A percentile compares a stretch with the other conserved stretches of the same genome.
These are phyloP conservation scores for Musa itinerans DNA, from an alignment of 176 grass and related monocot genomes.

Conservation along the genomic window DNA sequence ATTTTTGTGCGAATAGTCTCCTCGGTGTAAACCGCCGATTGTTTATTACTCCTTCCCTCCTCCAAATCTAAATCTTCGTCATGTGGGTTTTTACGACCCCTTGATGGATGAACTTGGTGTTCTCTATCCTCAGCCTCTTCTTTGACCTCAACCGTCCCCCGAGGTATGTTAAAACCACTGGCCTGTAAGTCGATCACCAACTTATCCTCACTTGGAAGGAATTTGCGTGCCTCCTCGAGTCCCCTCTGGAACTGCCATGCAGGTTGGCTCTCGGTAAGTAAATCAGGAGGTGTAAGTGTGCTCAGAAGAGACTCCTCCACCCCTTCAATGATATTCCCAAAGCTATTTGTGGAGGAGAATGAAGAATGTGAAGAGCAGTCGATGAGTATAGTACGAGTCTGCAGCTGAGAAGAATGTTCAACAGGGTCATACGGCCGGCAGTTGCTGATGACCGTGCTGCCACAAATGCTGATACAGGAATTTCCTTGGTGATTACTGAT, in stretches of 20 bases:
- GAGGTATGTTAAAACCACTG: constrained; percentile 17
- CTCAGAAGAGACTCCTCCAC: background rate
- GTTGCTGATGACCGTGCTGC: background rate
- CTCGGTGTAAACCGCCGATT: background rate
- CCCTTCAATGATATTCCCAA: background rate
- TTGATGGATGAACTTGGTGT: background rate
- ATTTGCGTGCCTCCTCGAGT: constrained; percentile 40
- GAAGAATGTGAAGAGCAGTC: background rate
- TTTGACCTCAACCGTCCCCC: background rate
- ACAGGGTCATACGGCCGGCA: background rate
- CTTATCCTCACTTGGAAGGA: constrained; percentile 30
- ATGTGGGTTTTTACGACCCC: background rate
- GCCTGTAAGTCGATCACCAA: constrained; percentile 19
- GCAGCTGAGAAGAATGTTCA: background rate
- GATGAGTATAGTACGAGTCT: background rate
- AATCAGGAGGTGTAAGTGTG: constrained; percentile 6
- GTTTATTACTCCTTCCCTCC: background rate
- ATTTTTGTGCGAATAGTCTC: background rate
- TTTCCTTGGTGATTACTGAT: background rate
- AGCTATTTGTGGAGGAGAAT: background rate
- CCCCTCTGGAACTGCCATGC: constrained; percentile 35
- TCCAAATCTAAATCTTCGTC: background rate
- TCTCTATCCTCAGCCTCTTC: constrained; percentile 22
- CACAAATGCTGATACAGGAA: background rate
- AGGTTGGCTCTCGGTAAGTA: constrained; percentile 23